Conservation (phyloP, 2,329 filamentous ascomycete genomes). For the Nothomitra cinnamomea region DNA sequence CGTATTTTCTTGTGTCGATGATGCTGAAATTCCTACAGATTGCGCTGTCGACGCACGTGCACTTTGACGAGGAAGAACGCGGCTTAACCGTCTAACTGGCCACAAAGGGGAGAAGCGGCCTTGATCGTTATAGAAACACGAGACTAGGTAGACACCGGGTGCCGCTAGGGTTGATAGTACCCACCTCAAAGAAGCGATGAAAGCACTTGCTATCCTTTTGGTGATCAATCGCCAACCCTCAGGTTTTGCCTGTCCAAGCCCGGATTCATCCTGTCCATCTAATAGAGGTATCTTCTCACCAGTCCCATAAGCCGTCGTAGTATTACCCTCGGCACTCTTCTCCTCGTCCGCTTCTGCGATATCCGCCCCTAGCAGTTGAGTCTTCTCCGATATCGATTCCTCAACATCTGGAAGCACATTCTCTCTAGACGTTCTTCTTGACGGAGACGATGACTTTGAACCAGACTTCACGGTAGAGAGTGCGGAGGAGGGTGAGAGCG, state of each 20-base stretch:
- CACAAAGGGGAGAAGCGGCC: constrained; percentile 64
- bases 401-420: no score
- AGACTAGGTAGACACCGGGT: constrained; percentile 67
- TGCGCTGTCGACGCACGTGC: constrained; percentile 19
- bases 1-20: neutral
- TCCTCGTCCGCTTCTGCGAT: constrained; percentile 17
- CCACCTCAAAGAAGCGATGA: constrained; percentile 63
- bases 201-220: constrained; percentile 49
- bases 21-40: constrained; percentile 16
- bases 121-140: constrained; percentile 66
- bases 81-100: constrained; percentile 47
- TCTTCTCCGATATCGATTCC: constrained; percentile 1
- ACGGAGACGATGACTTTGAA: neutral
- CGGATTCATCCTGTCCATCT: constrained; percentile 10
- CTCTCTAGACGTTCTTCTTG: neutral
- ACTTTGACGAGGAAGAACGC: constrained; percentile 27
- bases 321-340: constrained; percentile 17
- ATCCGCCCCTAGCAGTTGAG: constrained; percentile 10
- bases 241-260: constrained; percentile 21
- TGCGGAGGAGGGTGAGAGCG: no score
- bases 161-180: constrained; percentile 62
- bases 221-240: constrained; percentile 28
- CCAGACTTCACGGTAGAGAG: neutral
- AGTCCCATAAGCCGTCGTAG: constrained; percentile 18
- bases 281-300: constrained; percentile 59